Evolutionary conservation across 306 rosid genomes (phyloP).

Genomic region (Pyrus communis): DNA sequence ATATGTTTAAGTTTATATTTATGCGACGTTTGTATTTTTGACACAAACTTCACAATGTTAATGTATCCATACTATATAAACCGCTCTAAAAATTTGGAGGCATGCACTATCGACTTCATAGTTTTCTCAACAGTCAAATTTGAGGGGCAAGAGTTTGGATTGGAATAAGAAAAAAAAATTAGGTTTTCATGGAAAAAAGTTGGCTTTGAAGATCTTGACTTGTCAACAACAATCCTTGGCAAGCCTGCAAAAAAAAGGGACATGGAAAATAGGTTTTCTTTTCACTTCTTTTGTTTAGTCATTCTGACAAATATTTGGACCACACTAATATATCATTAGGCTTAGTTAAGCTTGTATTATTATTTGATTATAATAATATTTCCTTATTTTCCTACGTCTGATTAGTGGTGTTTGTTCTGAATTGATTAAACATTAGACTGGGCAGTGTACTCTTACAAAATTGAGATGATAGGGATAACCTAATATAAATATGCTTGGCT

Average conservation of each 20-base stretch:
- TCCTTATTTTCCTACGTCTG: not conserved
- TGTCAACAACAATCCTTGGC: not conserved
- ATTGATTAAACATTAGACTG: constrained; percentile 2
- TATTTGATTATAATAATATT: not conserved
- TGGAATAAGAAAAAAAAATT: not conserved
- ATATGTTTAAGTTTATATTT: no score
- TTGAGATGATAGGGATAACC: not conserved
- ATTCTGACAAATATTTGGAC: not conserved
- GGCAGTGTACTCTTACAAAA: not conserved
- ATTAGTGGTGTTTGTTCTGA: constrained; percentile 9
- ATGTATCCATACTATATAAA: no score
- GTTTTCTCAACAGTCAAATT: not conserved
- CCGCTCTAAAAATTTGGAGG: not conserved
- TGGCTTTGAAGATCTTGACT: constrained; percentile 16
- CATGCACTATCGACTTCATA: not conserved
- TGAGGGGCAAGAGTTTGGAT: not conserved
- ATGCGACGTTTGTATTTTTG: no score
- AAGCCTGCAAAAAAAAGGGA: not conserved
- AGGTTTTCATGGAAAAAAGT: constrained; percentile 16
- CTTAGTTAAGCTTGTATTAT: constrained; percentile 19
- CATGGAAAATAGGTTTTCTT: constrained; percentile 9
- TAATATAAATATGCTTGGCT: not conserved
- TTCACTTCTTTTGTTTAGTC: constrained; percentile 1
- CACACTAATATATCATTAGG: constrained; percentile 1
- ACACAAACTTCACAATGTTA: no score